Evolutionary conservation across 2,329 filamentous ascomycete genomes (phyloP).

Genomic region (Colletotrichum eleusines): DNA sequence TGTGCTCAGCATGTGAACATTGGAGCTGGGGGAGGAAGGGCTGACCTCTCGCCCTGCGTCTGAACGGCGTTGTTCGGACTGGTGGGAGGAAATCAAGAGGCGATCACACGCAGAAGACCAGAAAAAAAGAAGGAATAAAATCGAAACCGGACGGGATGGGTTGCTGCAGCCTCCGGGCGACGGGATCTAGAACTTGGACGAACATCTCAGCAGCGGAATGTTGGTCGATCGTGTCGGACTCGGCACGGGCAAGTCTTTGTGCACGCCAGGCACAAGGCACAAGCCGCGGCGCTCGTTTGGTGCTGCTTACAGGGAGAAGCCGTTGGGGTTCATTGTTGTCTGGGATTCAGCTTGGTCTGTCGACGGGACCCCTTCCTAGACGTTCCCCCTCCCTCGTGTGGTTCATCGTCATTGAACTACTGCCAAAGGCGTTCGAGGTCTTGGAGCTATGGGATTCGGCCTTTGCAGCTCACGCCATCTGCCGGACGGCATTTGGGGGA

Average conservation of each 20-base stretch:
- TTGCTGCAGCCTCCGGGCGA: neutral
- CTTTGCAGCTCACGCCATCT: neutral
- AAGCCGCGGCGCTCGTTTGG: conserved; percentile 28
- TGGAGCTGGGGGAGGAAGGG: neutral
- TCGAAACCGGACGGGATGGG: neutral
- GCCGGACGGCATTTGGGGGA: neutral
- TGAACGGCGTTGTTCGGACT: neutral
- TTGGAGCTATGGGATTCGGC: conserved; percentile 14
- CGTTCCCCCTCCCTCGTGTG: neutral
- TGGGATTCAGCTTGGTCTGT: conserved; percentile 13
- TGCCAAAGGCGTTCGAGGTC: neutral
- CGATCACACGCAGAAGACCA: neutral
- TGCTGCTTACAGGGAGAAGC: conserved; percentile 31
- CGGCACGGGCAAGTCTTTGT: conserved; percentile 16
- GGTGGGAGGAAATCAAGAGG: neutral
- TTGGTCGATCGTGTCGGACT: conserved; percentile 14
- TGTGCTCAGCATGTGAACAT: neutral
- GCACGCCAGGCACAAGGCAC: conserved; percentile 2
- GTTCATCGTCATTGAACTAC: neutral
- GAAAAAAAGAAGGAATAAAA: neutral
- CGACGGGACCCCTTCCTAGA: neutral
- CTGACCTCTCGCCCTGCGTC: neutral
- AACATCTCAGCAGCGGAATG: conserved; percentile 20
- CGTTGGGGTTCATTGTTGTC: conserved; percentile 3
- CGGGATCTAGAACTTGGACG: conserved; percentile 20